Conservation (phyloP, 495 filamentous ascomycete species). For the Chlorociboria aeruginascens region DNA sequence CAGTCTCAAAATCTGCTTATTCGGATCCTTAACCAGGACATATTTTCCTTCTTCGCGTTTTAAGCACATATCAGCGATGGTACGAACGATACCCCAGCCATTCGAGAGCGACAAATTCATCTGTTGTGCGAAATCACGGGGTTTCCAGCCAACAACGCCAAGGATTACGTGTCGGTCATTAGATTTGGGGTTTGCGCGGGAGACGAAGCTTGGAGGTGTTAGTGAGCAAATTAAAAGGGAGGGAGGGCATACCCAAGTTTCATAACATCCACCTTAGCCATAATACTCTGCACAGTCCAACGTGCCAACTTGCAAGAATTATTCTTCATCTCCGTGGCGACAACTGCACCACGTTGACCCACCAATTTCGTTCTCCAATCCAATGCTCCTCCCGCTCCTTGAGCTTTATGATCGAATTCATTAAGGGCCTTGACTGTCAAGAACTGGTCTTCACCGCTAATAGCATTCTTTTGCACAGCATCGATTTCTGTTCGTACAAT, state of each 20-base stretch:
- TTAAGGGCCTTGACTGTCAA: conserved; percentile 92
- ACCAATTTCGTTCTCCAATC: conserved; percentile 94
- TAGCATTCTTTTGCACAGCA: conserved; percentile 86
- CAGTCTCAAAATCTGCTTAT: conserved; percentile 82
- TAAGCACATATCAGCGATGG: conserved; percentile 83
- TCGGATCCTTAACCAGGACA: conserved; percentile 75
- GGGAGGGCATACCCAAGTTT: conserved; percentile 67
- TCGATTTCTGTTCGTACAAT: conserved; percentile 95
- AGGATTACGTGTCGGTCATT: conserved; percentile 87
- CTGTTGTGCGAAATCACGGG: conserved; percentile 87
- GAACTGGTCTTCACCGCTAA: conserved; percentile 77
- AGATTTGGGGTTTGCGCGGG: conserved; percentile 79
- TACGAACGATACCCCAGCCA: conserved; percentile 98
- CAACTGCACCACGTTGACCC: conserved; percentile 86
- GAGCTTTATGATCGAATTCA: conserved; percentile 96
- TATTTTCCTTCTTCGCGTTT: conserved; percentile 64
- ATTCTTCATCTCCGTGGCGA: conserved; percentile 99
- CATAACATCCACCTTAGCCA: conserved; percentile 92
- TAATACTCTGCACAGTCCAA: conserved; percentile 92
- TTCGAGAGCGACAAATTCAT: conserved; percentile 96
- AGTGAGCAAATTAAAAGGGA: neutral
- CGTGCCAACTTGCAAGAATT: conserved; percentile 95
- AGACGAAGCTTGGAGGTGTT: conserved; percentile 58
- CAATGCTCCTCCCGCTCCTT: conserved; percentile 82
- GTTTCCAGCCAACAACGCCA: conserved; percentile 94